Evolutionary conservation across 2,329 filamentous ascomycete species (phyloP), one percentile per base, ranked within the genome.

Genomic region (Fusarium begoniae): DNA sequence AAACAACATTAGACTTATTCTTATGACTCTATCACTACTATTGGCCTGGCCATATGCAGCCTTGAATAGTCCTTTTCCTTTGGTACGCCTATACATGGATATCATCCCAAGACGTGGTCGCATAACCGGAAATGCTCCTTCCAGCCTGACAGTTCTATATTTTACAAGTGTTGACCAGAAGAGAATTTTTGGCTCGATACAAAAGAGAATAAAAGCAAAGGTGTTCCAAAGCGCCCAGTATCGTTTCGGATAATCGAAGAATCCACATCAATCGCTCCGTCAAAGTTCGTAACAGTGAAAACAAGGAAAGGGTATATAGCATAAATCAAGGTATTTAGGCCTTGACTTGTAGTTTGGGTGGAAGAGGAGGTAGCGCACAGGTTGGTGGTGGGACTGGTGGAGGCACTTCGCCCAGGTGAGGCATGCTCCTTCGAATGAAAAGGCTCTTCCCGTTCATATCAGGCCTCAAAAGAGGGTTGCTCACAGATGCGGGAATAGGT

Each of bases 371-470:
- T 28, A 90, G 82, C 20, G 88, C 87, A 72, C 85, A 85, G 17
- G 82, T 89, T 30, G 88, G 88, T 10, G 88, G 88, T 12, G 88
- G 88, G 20, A 83, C 86, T 22, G 85, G 87, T 4, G 88, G 88
- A 37, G 87, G 87, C 2, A 86, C 86, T 18, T 86, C 84, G 3
- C 80, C 81, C 43, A 89, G 80, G 32, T 88, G 86, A 11, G 87
- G 85, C 84, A 89, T 84, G 79, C 87, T 89, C 63, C 84, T 83
- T 32, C 86, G 82, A 59, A 82, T 83, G 32, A 79, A 43, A 28
- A 81, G 56, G 11, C 71, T 69, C 48, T 74, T 80, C 13, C 70
- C 67, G 18, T 63, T 71, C n/a, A 54, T 59, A 10, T 80, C 77
- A 3, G 69, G 61, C 56, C 75, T 73, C 24, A 73, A 68, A 35